A percentile compares a stretch with the other conserved stretches of the same genome.
phyloP scores from a whole-genome alignment of 352 stramenopile species.

The Pythium vanterpoolii region DNA sequence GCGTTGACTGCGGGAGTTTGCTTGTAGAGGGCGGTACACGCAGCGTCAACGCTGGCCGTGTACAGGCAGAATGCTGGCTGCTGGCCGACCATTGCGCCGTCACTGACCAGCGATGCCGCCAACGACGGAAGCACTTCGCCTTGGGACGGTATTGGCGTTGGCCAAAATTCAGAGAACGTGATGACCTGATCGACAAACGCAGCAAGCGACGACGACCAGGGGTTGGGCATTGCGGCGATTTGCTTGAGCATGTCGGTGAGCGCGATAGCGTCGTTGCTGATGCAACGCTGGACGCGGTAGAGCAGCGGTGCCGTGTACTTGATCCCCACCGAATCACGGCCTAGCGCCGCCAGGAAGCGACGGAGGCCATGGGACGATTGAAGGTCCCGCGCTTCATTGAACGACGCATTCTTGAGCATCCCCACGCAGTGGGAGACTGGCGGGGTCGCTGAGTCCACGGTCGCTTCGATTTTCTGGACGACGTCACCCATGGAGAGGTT shows the following conservation, averaged over 20 bases:
- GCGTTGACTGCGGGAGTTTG: background rate
- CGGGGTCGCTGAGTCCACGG: background rate
- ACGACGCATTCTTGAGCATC: constrained; percentile 1
- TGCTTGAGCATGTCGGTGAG: background rate
- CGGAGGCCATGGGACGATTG: constrained; percentile 5
- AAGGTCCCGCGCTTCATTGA: background rate
- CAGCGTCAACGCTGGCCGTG: background rate
- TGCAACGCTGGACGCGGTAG: constrained; percentile 12
- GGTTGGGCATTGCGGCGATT: background rate
- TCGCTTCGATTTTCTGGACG: background rate
- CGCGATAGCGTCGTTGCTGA: background rate
- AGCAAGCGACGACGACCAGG: background rate
- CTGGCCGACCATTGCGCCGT: constrained; percentile 1
- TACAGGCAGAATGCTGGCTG: constrained; percentile 6
- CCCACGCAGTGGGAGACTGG: background rate
- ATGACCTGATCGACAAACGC: constrained; percentile 7
- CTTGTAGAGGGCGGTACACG: constrained; percentile 11
- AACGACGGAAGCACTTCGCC: background rate
- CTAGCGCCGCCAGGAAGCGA: background rate
- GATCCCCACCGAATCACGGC: background rate
- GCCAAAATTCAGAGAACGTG: constrained; percentile 16
- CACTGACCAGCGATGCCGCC: constrained; percentile 2
- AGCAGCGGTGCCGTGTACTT: constrained; percentile 12
- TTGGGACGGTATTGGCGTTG: background rate
- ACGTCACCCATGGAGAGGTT: constrained; percentile 9